Percentiles rank a stretch among this genome's conserved stretches.
These are phyloP conservation scores for Aspergillus japonicus DNA, from an alignment of 2,329 filamentous ascomycete genomes.

Conservation along the genomic window DNA sequence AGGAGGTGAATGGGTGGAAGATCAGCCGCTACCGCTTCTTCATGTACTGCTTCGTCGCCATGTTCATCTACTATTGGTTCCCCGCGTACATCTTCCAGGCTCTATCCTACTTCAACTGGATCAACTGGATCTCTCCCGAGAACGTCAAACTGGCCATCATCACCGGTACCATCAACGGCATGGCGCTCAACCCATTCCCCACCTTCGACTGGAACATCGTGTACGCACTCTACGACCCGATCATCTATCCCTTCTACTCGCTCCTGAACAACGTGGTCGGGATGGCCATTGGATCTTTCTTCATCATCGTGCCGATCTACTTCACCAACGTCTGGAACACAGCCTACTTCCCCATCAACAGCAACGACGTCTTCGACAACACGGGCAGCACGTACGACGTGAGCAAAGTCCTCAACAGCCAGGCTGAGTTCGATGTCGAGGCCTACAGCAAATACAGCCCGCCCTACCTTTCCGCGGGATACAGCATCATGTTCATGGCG, in stretches of 20 bases:
- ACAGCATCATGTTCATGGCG: too few species aligned
- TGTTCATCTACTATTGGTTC: conserved; percentile 14
- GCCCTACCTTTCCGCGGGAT: too few species aligned
- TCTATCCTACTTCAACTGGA: conserved; percentile 14
- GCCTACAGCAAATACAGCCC: too few species aligned
- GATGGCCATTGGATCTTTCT: too few species aligned
- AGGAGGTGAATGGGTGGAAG: conserved; percentile 1
- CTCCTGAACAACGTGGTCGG: too few species aligned
- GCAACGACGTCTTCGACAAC: conserved; percentile 10
- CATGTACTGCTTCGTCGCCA: conserved; percentile 5
- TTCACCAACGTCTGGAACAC: conserved; percentile 10
- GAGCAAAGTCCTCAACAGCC: not conserved
- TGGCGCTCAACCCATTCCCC: conserved; percentile 9
- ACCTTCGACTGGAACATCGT: conserved; percentile 13
- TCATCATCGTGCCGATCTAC: conserved; percentile 3
- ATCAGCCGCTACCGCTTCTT: conserved; percentile 10
- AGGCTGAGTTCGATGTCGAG: too few species aligned
- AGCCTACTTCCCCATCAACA: conserved; percentile 9
- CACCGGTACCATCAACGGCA: conserved; percentile 1
- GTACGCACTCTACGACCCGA: not conserved
- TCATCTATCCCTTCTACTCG: too few species aligned
- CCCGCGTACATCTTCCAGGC: conserved; percentile 4
- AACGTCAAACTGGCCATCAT: conserved; percentile 8
- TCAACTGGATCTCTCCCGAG: conserved; percentile 10
- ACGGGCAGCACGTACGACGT: conserved; percentile 4